Evolutionary conservation across 106 monocot genomes (phyloP).

Genomic region (Dendrobium chrysotoxum): DNA sequence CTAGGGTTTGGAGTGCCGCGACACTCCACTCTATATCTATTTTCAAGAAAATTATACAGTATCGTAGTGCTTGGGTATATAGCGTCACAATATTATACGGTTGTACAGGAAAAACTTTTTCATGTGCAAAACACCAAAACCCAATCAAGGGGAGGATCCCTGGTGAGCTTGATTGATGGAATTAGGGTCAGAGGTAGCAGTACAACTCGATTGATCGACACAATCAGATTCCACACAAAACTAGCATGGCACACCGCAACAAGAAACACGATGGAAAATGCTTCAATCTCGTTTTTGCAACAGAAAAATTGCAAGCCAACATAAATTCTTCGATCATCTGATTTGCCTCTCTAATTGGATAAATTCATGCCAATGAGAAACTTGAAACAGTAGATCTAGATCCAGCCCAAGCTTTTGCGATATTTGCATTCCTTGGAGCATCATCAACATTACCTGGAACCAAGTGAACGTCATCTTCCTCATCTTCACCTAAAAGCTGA

Average conservation of each 20-base stretch:
- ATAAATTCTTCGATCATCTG: slow-evolving; percentile 99
- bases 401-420: slow-evolving; percentile 23
- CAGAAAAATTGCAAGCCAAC: slow-evolving; percentile 93
- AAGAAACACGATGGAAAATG: slow-evolving; percentile 85
- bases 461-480: slow-evolving; percentile 81
- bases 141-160: too few relatives aligned
- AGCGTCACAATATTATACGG: too few relatives aligned
- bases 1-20: too few relatives aligned
- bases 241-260: slow-evolving; percentile 64
- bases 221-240: too few relatives aligned
- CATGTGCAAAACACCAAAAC: too few relatives aligned
- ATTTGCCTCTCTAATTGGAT: slow-evolving; percentile 97
- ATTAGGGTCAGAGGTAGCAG: too few relatives aligned
- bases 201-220: too few relatives aligned
- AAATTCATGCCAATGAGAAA: slow-evolving; percentile 83
- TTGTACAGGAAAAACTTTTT: too few relatives aligned
- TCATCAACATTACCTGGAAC: slow-evolving; percentile 87
- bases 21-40: too few relatives aligned
- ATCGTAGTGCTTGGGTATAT: too few relatives aligned
- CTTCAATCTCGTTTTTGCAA: slow-evolving; percentile 90
- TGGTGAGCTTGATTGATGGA: too few relatives aligned
- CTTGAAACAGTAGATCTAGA: slow-evolving; percentile 22
- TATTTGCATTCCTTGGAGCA: slow-evolving; percentile 67
- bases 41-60: too few relatives aligned
- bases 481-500: slow-evolving; percentile 62